A percentile compares a stretch with the other conserved stretches of the same genome.
phyloP scores from a whole-genome alignment of 2,329 filamentous ascomycete genomes.

The Dactylellina leptospora region DNA sequence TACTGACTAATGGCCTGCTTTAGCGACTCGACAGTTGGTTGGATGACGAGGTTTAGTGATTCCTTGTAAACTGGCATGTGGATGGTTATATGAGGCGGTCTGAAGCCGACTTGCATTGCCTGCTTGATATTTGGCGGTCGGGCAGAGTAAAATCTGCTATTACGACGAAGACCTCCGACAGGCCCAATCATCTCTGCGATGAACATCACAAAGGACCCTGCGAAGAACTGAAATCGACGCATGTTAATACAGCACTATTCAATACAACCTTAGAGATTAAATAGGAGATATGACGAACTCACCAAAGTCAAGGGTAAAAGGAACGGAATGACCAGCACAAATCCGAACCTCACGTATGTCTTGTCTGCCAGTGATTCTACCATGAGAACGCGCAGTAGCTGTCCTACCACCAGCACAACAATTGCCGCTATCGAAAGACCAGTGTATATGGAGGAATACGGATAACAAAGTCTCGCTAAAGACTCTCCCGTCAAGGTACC shows the following conservation, averaged over 20 bases:
- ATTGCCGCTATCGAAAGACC: constrained; percentile 39
- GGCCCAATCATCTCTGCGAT: constrained; percentile 64
- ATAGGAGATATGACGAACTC: not conserved
- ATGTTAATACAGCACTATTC: too few species aligned
- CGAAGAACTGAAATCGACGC: constrained; percentile 42
- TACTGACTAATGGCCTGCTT: constrained; percentile 70
- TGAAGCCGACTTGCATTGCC: constrained; percentile 55
- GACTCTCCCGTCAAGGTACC: constrained; percentile 33
- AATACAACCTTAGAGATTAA: not conserved
- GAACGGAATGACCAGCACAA: constrained; percentile 22
- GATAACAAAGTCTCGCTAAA: constrained; percentile 12
- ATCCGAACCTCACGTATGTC: constrained; percentile 21
- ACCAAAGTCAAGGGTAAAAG: constrained; percentile 41
- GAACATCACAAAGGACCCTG: constrained; percentile 34
- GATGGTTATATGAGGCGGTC: constrained; percentile 63
- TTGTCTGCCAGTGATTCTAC: constrained; percentile 25
- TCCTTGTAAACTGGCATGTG: constrained; percentile 67
- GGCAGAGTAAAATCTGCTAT: constrained; percentile 63
- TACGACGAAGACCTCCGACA: constrained; percentile 62
- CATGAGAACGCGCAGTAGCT: constrained; percentile 25
- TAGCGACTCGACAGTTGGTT: constrained; percentile 67
- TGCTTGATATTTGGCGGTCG: constrained; percentile 60
- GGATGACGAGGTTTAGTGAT: constrained; percentile 64
- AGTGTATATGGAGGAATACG: constrained; percentile 31
- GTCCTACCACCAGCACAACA: constrained; percentile 27